Base-by-base conservation (phyloP, 2,329 filamentous ascomycete species). In the Fusarium illudens region DNA sequence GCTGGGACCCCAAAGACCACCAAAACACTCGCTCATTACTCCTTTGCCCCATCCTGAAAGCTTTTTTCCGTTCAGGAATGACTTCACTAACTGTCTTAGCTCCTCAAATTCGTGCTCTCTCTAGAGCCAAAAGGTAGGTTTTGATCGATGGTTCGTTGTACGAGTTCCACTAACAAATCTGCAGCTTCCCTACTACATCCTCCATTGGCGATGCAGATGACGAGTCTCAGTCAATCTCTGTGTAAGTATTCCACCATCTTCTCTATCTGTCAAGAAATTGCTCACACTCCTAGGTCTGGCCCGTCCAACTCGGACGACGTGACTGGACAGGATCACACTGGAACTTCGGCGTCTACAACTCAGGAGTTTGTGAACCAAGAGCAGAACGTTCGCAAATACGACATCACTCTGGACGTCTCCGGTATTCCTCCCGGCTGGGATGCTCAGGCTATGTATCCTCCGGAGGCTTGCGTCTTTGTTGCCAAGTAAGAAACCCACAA, bases 401-500 rank as follows among this genome's bases (percentile, higher is more conserved):
- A 19, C 4, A 37, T 55, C 2, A 19, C n/a, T 4, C 20, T 33
- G 15, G n/a, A 36, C 6, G 17, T 50, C 19, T 25, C 34, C 8
- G 17, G 27, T 6, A n/a, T 11, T 1, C 44, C 51, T 7, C 7
- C 22, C 8, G 46, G 32, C 2, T 75, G 83, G 3, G 84, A 87
- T 69, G 83, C 85, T 4, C 86, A 89, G 71, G 77, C 77, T 1
- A 77, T 83, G 33, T 87, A 86, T 55, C 83, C 86, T 0, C 81
- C 86, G 0, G 83, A 82, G 8, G 84, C 85, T 36, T 90, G 88
- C 71, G 82, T 90, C 33, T 90, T 90, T 70, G 87, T 89, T 34
- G 89, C 88, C 30, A 90, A 90, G 89, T 90, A 82, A 80, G 86
- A 81, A 12, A 25, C 22, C n/a, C 12, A 17, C 49, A 4, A 6